phyloP scores from a whole-genome alignment of 1,284 basidiomycete species.

The Phlebopus sp. region DNA sequence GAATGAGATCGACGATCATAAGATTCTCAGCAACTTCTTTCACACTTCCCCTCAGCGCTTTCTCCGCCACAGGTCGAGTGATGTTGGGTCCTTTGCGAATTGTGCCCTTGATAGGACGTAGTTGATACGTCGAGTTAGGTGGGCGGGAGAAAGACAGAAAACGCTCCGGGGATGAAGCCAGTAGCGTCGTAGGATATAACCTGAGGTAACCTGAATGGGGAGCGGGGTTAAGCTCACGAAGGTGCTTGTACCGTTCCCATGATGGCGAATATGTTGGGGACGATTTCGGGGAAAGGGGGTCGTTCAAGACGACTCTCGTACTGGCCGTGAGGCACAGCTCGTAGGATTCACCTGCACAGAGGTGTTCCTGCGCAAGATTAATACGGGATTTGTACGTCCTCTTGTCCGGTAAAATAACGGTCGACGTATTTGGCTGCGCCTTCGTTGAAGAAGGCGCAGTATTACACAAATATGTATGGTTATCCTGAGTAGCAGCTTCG shows the following conservation, averaged over 20 bases:
- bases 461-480: conserved; percentile 23
- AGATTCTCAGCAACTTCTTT: conserved; percentile 98
- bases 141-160: conserved; percentile 83
- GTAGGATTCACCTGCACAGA: conserved; percentile 90
- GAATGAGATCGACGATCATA: conserved; percentile 98
- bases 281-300: conserved; percentile 24
- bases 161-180: conserved; percentile 89
- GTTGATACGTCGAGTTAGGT: conserved; percentile 66
- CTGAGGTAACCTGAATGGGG: conserved; percentile 87
- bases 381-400: conserved; percentile 72
- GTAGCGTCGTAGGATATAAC: conserved; percentile 61
- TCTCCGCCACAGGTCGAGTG: conserved; percentile 61
- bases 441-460: conserved; percentile 22
- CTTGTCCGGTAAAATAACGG: conserved; percentile 52
- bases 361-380: conserved; percentile 68
- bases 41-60: conserved; percentile 65
- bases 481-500: conserved; percentile 21
- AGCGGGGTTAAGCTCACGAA: conserved; percentile 83
- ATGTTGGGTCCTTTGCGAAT: conserved; percentile 64
- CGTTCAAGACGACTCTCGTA: conserved; percentile 48
- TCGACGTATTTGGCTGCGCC: conserved; percentile 28
- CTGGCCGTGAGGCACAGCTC: conserved; percentile 92
- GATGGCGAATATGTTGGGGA: conserved; percentile 45
- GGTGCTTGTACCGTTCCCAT: conserved; percentile 70
- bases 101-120: conserved; percentile 97